These are phyloP conservation scores for Edaphochlamys debaryana DNA, from an alignment of 139 green algal genomes.

Conservation along the genomic window DNA sequence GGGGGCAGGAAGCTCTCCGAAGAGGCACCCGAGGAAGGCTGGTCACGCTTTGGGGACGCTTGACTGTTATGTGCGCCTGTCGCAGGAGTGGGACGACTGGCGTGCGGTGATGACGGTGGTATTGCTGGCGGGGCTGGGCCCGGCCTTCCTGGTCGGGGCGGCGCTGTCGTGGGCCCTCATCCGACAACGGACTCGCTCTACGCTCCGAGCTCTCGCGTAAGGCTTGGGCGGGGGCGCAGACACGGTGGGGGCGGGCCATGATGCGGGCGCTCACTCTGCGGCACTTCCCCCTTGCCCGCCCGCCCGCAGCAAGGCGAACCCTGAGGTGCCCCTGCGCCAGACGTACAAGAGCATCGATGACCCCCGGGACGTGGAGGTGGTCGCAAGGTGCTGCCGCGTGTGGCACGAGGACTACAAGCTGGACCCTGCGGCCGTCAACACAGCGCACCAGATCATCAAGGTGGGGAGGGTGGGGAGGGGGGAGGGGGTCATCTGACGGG, in stretches of 20 bases:
- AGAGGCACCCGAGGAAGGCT: too few relatives aligned
- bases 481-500: too few relatives aligned
- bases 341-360: not conserved
- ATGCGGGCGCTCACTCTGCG: too few relatives aligned
- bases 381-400: not conserved
- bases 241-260: not conserved
- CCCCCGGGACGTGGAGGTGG: constrained; percentile 20
- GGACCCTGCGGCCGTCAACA: not conserved
- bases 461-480: not conserved
- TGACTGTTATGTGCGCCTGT: not conserved
- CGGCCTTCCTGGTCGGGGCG: too few relatives aligned
- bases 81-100: too few relatives aligned
- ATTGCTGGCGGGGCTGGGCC: too few relatives aligned
- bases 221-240: not conserved
- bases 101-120: too few relatives aligned
- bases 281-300: too few relatives aligned
- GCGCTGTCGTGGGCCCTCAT: not conserved
- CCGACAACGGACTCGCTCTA: not conserved
- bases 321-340: not conserved
- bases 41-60: too few relatives aligned
- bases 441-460: not conserved
- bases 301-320: not conserved
- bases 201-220: constrained; percentile 16
- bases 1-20: not conserved
- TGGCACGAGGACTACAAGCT: not conserved